Base-by-base conservation (phyloP, 495 filamentous ascomycete species). In the Aspergillus mulundensis region DNA sequence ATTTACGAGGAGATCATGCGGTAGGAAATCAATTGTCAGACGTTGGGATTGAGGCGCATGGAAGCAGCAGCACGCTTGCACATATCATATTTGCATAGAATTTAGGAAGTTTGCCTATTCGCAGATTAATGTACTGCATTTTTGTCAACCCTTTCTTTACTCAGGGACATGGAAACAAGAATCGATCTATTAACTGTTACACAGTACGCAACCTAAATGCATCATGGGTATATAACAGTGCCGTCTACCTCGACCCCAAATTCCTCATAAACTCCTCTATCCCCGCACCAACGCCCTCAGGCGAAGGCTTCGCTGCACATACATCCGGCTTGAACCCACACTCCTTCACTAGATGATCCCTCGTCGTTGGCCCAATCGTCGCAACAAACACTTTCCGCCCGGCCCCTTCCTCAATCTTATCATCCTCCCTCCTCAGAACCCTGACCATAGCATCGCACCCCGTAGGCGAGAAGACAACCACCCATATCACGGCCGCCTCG, bases 1-100 rank as follows among this genome's bases (percentile, higher is more conserved):
- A 98, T 98, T 71, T 98, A 91, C 70, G 84, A 96, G 71, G 94
- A 98, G 75, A 97, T 98, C 61, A 98, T 98, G 94, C 87, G 95
- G 76, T 98, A 90, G 65, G 63, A 28, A 46, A 11, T 39, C 39
- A 30, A 30, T 3, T 20, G 6, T 21, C n/a, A 5, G 18, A 38
- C 15, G 21, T 48, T 39, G 15, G 44, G 24, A 30, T 47, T 3
- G 21, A 48, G 25, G 42, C 46, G 38, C 28, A 44, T 25, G 16
- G 40, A 30, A 51, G 50, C 53, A 53, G 30, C 16, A 43, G 34
- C 40, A 18, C 45, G 44, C 50, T 52, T 56, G 60, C 61, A 57
- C 54, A 56, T 59, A 62, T 51, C 57, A 65, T 52, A 53, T 41
- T 59, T 53, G 57, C 53, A 60, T 60, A 57, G 57, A 60, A 38